Conservation (phyloP, 805 yeast species). For the Candida qinlingensis region DNA sequence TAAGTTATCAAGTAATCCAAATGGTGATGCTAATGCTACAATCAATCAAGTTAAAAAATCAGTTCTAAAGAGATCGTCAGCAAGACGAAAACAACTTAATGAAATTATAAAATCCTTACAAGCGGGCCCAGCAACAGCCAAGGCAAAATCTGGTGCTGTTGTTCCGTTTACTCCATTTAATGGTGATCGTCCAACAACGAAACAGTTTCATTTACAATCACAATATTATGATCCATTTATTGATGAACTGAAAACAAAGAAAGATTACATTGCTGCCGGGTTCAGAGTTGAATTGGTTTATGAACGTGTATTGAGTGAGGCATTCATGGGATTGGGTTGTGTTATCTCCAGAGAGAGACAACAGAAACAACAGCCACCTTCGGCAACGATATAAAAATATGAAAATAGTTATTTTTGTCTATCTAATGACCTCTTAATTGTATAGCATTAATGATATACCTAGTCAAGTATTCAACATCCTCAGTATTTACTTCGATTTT, state of each 20-base stretch:
- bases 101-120: slow-evolving; percentile 34
- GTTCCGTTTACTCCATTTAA: slow-evolving; percentile 91
- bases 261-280: slow-evolving; percentile 80
- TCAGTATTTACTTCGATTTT: slow-evolving; percentile 11
- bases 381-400: neutral
- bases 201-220: slow-evolving; percentile 43
- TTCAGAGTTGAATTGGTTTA: slow-evolving; percentile 67
- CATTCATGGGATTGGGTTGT: slow-evolving; percentile 87
- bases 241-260: slow-evolving; percentile 45
- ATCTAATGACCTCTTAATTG: slow-evolving; percentile 39
- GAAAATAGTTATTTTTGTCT: neutral
- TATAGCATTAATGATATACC: slow-evolving; percentile 42
- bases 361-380: neutral
- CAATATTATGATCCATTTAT: slow-evolving; percentile 62
- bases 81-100: slow-evolving; percentile 48
- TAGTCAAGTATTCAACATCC: slow-evolving; percentile 26
- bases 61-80: slow-evolving; percentile 57
- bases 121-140: slow-evolving; percentile 16
- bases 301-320: slow-evolving; percentile 75
- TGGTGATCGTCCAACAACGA: slow-evolving; percentile 69
- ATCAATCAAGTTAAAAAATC: slow-evolving; percentile 48
- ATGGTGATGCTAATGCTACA: slow-evolving; percentile 39
- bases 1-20: slow-evolving; percentile 37
- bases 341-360: slow-evolving; percentile 56
- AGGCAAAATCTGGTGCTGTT: slow-evolving; percentile 9